A percentile compares a stretch with the other conserved stretches of the same genome.
Evolutionary conservation across 2,329 filamentous ascomycete species (phyloP).

Genomic region (Exserohilum turcica): DNA sequence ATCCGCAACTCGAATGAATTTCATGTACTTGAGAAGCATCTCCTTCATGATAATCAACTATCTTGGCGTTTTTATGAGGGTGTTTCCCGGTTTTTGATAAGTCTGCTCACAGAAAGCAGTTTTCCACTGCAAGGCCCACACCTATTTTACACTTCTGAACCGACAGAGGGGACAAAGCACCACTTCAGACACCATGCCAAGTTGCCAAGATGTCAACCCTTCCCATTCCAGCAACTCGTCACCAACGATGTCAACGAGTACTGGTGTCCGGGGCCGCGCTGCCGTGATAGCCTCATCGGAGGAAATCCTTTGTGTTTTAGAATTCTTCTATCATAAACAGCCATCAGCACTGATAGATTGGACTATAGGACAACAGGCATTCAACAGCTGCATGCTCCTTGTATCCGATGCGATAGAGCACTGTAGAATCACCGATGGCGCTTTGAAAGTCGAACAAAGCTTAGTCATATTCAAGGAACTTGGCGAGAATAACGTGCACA

Average conservation of each 20-base stretch:
- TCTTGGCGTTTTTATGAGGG: no score
- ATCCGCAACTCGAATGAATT: not conserved
- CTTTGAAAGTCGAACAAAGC: constrained; percentile 47
- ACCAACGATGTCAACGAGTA: constrained; percentile 20
- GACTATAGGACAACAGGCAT: constrained; percentile 57
- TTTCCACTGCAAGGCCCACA: constrained; percentile 55
- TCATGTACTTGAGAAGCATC: not conserved
- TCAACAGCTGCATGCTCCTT: constrained; percentile 58
- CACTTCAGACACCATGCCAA: constrained; percentile 3
- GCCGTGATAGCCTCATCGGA: constrained; percentile 52
- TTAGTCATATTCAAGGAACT: constrained; percentile 52
- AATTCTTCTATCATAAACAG: constrained; percentile 53
- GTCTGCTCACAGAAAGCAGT: constrained; percentile 36
- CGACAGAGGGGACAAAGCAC: constrained; percentile 47
- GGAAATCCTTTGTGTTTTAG: constrained; percentile 51
- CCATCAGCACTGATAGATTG: constrained; percentile 55
- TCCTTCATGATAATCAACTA: not conserved
- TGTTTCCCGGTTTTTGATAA: not conserved
- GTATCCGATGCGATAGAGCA: constrained; percentile 54
- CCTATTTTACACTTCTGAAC: constrained; percentile 56
- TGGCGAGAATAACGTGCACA: constrained; percentile 51
- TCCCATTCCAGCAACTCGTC: constrained; percentile 18
- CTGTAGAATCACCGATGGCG: constrained; percentile 35
- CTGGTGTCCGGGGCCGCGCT: constrained; percentile 45
- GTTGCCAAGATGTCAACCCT: constrained; percentile 23